Conservation (phyloP, 2,329 filamentous ascomycete genomes). For the Rhynchosporium graminicola region DNA sequence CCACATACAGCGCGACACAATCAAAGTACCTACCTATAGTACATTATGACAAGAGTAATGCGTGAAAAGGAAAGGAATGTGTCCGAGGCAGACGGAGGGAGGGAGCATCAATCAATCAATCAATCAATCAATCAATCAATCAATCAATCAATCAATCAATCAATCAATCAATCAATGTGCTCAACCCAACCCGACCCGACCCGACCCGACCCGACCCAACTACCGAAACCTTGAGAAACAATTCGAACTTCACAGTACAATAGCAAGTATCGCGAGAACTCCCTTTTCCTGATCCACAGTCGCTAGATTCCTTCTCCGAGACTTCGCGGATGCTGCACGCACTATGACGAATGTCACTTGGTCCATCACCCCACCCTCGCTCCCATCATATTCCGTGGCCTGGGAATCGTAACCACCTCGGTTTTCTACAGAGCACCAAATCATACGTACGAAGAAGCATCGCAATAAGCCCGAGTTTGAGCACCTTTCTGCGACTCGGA, state of each 20-base stretch:
- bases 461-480: constrained; percentile 1
- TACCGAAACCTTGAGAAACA: neutral
- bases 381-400: too few species aligned
- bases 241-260: neutral
- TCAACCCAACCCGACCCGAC: too few species aligned
- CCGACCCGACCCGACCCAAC: too few species aligned
- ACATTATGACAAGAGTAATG: too few species aligned
- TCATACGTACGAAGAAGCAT: constrained; percentile 1
- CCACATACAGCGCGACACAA: too few species aligned
- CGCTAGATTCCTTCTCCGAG: neutral
- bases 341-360: constrained; percentile 9
- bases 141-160: neutral
- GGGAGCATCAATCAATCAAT: neutral
- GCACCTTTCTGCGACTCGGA: neutral
- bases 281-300: constrained; percentile 4
- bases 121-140: neutral
- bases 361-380: neutral
- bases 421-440: too few species aligned
- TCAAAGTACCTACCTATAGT: too few species aligned
- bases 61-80: too few species aligned
- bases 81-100: too few species aligned
- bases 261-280: too few species aligned
- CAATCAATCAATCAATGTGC: neutral
- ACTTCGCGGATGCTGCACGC: neutral
- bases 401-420: too few species aligned